Base-by-base conservation (phyloP, 768 basidiomycete species). In the Calocera cornea region DNA sequence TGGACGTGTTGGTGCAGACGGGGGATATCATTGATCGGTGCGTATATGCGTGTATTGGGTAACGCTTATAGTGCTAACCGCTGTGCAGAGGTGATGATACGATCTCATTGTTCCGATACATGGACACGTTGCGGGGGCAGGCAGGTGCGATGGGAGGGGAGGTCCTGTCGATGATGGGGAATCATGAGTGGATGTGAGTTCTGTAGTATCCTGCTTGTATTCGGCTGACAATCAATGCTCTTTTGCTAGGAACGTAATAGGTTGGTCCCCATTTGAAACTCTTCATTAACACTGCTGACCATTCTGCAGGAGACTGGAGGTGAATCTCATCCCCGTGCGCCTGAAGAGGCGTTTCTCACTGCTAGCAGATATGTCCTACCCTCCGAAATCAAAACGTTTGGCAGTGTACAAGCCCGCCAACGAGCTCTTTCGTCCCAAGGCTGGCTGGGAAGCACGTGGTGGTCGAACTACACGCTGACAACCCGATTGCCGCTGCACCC, bases 1-100 rank as follows among this genome's bases (percentile, higher is more conserved):
- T 88, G 0, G 89, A 93, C 73, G 86, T 88, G 54, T 87, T 97
- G 67, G 93, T 97, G 19, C 95, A 98, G 79, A 97, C 94, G 0
- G 95, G 94, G 1, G 94, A 97, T 76, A 94, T 97, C 34, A 90
- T 97, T 66, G 94, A 97, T 77, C 80, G 94, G 92, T 89, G 69
- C 49, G 81, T 73, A 68, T n/a, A 29, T 54, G 19, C 31, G 27
- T n/a, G n/a, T 19, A 24, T 65, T 54, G 16, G 34, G 0, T 38
- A 14, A 36, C 2, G 34, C 0, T 38, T n/a, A 1, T 60, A 17
- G 27, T 41, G 24, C 17, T 19, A 10, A n/a, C 19, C 24, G n/a
- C 69, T 71, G 64, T 71, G 70, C 68, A 91, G 93, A 71, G 94
- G 94, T 0, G 88, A 89, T 60, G 94, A 97, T 77, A 95, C 94